These are phyloP conservation scores for Trichothecium sympodiale DNA, from an alignment of 2,329 filamentous ascomycete species.

Conservation along the genomic window DNA sequence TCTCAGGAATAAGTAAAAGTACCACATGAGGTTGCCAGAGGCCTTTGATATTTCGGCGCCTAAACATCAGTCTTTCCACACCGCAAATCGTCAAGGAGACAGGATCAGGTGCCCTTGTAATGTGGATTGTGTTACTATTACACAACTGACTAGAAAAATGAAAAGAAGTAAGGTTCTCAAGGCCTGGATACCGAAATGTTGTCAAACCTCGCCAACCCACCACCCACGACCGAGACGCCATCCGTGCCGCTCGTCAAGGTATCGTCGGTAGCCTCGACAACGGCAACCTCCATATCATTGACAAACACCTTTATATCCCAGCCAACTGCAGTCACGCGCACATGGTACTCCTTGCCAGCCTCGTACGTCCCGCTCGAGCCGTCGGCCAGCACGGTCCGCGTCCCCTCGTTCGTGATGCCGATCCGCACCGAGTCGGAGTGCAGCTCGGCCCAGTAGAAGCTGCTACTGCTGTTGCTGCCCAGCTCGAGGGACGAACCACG, in stretches of 20 bases:
- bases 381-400: constrained; percentile 7
- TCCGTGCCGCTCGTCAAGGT: constrained; percentile 9
- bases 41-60: too few species aligned
- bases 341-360: constrained; percentile 8
- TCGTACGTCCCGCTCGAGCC: constrained; percentile 3
- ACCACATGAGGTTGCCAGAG: too few species aligned
- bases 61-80: too few species aligned
- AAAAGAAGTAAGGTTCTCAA: too few species aligned
- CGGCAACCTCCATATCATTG: constrained; percentile 11
- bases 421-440: constrained; percentile 11
- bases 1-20: too few species aligned
- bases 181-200: constrained; percentile 15
- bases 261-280: constrained; percentile 10
- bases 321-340: constrained; percentile 14
- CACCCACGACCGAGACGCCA: constrained; percentile 13
- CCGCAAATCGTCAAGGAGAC: too few species aligned
- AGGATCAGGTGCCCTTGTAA: too few species aligned
- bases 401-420: constrained; percentile 10
- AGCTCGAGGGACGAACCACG: constrained; percentile 11
- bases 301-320: constrained; percentile 16
- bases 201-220: constrained; percentile 11
- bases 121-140: too few species aligned
- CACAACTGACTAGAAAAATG: too few species aligned
- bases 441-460: constrained; percentile 13
- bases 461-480: not conserved